Evolutionary conservation across 768 basidiomycete species (phyloP).

Genomic region (Podaxis sp.): DNA sequence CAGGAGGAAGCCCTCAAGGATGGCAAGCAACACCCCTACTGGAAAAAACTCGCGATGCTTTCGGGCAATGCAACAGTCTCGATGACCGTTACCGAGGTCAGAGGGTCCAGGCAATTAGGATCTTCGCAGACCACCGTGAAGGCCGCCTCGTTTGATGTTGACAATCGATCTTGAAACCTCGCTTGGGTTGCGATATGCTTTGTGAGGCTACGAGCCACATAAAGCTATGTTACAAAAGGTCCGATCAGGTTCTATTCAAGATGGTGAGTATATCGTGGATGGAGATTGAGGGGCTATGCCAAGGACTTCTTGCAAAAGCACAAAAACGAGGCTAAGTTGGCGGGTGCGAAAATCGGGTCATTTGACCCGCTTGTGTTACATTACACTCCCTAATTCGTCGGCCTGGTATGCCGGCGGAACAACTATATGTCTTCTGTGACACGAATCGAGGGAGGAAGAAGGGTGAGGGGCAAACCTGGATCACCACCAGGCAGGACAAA

Average conservation of each 20-base stretch:
- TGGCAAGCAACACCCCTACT: not conserved
- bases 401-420: not conserved
- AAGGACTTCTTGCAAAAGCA: not conserved
- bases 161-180: not conserved
- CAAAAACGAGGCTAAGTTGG: not conserved
- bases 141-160: not conserved
- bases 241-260: slow-evolving; percentile 1
- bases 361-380: not conserved
- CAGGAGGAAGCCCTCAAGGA: not conserved
- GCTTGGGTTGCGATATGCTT: not conserved
- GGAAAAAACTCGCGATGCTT: not conserved
- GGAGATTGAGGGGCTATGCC: not conserved
- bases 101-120: not conserved
- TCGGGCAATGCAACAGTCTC: not conserved
- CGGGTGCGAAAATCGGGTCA: not conserved
- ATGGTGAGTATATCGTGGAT: not conserved
- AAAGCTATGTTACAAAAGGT: not conserved
- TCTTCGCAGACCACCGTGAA: not conserved
- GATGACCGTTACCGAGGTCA: not conserved
- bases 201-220: not conserved
- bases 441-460: slow-evolving; percentile 2
- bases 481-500: not conserved
- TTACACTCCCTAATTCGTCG: not conserved
- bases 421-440: slow-evolving; percentile 3
- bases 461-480: not conserved